Evolutionary conservation across 176 grass and related monocot genomes (phyloP).

Genomic region (Raddia guianensis): DNA sequence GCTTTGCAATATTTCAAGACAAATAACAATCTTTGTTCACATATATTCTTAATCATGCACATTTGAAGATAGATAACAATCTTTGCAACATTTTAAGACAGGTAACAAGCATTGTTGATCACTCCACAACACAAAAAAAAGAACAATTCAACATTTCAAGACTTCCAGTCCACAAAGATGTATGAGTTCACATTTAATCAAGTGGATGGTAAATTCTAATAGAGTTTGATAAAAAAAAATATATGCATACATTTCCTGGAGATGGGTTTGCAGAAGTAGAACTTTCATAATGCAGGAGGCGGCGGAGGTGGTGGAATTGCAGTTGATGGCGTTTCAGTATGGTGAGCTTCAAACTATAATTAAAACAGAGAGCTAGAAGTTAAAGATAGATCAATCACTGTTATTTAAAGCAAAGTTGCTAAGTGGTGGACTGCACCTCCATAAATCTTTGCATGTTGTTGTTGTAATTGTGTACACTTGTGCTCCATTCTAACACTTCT

Average conservation of each 20-base stretch:
- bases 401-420: background rate
- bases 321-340: background rate
- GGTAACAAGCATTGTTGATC: too few species aligned
- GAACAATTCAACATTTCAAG: too few species aligned
- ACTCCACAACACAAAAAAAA: too few species aligned
- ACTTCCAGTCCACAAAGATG: too few species aligned
- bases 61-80: too few species aligned
- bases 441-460: background rate
- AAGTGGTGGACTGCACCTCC: background rate
- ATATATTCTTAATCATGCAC: too few species aligned
- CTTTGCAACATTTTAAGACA: too few species aligned
- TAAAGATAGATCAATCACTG: background rate
- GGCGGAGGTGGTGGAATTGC: background rate
- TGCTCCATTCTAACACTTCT: background rate
- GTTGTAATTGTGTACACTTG: background rate
- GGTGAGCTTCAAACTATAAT: background rate
- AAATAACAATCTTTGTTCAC: too few species aligned
- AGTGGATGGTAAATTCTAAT: too few species aligned
- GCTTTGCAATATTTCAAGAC: too few species aligned
- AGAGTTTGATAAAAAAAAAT: background rate
- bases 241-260: background rate
- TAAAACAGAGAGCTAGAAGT: background rate
- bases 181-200: too few species aligned
- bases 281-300: background rate
- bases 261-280: background rate